Evolutionary conservation across 176 grass and related monocot species (phyloP), one percentile per base, ranked within the genome.

Genomic region (Oryza glumipatula): DNA sequence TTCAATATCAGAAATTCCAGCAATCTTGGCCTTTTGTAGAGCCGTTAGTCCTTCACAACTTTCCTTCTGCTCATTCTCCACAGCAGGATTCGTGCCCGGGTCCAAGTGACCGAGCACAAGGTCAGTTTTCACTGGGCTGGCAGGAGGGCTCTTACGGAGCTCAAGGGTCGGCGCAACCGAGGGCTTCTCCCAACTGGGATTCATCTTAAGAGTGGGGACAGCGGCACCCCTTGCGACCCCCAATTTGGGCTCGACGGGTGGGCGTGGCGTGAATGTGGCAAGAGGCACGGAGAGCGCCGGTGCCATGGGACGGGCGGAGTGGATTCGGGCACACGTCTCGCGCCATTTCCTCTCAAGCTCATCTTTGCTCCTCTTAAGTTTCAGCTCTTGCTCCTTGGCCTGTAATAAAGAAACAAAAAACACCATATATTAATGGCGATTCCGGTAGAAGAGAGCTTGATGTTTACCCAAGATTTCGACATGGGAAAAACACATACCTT

Each of bases 61-160:
- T 76, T 77, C 76, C 33, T 88, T 89, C 22, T 60, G 76, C 7
- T 92, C 84, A 80, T 90, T 84, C 47, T 92, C 89, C 6, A 54
- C 51, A 35, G 61, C 43, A 54, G 80, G 79, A 84, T 77, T 17
- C 1, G 46, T 9, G 44, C 9, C 74, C 19, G 80, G 68, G 51
- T 60, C 82, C 39, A 83, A 74, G 21, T 44, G 76, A 69, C 97
- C 90, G 39, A 99, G 94, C 56, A 75, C 89, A 67, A 99, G 88
- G 73, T 99, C 97, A 0, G 94, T 99, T 88, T 92, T 96, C 89
- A 99, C 94, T 1, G 84, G 94, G 88, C 94, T 99, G 33, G 76
- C 82, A 1, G 97, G 86, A 7, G 84, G 82, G 67, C 84, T 91
- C 67, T 83, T 88, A 49, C 32, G 73, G 72, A 73, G 83, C 41